Base-by-base conservation (phyloP, 139 green algal species). In the Coelastrella sp. region DNA sequence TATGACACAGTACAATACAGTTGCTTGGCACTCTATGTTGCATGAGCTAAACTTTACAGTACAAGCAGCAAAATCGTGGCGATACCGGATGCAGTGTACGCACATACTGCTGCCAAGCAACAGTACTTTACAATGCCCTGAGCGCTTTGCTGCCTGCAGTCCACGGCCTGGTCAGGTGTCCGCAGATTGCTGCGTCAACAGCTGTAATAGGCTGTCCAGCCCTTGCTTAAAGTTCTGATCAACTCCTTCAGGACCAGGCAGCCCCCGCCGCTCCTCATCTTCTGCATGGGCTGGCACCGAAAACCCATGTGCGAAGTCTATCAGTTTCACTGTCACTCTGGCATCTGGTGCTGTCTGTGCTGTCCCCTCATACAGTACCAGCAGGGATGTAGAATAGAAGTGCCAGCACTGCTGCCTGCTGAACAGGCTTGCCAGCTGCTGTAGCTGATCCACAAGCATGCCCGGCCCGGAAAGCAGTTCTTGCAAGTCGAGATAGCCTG, bases 241-340 rank as follows among this genome's bases (percentile, higher is more conserved):
- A 23, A 76, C 22, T 56, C 86, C 86, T 20, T 11, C n/a, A 10
- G 73, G 83, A 16, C 83, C 83, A 66, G 60, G 4, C 77, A 7
- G 4, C 56, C 2, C 13, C 20, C 5, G 4, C 83, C 22, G 68
- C 54, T 64, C 82, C 73, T 22, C 83, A 65, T 73, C 4, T 65
- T 83, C 66, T 92, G 68, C 58, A 77, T 65, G 61, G 54, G 65
- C 83, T 87, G 61, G 65, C 2, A 17, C 71, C 3, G 91, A 90
- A 73, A 97, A 98, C 14, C 94, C 96, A 92, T 98, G 97, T 11
- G 97, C 97, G 94, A 98, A 98, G 92, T 98, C 97, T 4, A 98
- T 96, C n/a, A 97, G 81, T 22, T 90, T 90, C n/a, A 96, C 74
- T 0, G 57, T 10, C 71, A 95, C 84, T 3, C 84, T 87, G 4